phyloP scores from a whole-genome alignment of 768 basidiomycete species.

The Chlorophyllum brunneum region DNA sequence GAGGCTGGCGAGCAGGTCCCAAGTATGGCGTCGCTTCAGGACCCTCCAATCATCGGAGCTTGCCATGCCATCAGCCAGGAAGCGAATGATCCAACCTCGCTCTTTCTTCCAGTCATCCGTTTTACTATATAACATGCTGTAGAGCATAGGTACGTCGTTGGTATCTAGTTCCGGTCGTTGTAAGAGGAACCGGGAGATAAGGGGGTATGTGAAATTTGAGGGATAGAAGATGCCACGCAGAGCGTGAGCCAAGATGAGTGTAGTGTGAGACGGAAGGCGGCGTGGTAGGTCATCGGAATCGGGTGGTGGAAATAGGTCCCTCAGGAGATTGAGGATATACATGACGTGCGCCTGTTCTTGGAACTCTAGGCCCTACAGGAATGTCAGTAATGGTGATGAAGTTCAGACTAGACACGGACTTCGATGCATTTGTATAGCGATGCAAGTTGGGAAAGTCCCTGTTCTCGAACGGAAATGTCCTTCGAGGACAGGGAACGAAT shows the following conservation, averaged over 20 bases:
- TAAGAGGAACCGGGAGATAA: slow-evolving; percentile 82
- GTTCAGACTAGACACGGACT: slow-evolving; percentile 36
- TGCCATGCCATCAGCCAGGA: slow-evolving; percentile 78
- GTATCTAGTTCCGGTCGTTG: slow-evolving; percentile 82
- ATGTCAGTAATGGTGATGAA: background rate
- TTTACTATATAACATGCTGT: slow-evolving; percentile 79
- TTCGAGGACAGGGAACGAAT: slow-evolving; percentile 71
- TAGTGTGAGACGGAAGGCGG: slow-evolving; percentile 73
- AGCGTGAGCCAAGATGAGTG: slow-evolving; percentile 81
- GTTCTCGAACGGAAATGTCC: slow-evolving; percentile 51
- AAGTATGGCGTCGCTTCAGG: slow-evolving; percentile 77
- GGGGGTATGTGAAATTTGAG: slow-evolving; percentile 82
- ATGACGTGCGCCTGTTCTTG: slow-evolving; percentile 75
- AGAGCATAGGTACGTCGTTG: slow-evolving; percentile 87
- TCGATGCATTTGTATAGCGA: slow-evolving; percentile 58
- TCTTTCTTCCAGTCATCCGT: slow-evolving; percentile 84
- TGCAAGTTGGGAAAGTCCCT: slow-evolving; percentile 60
- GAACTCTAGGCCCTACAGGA: slow-evolving; percentile 54
- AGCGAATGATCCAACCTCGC: slow-evolving; percentile 83
- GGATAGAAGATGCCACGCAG: slow-evolving; percentile 83
- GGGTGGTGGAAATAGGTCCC: slow-evolving; percentile 46
- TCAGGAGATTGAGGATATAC: slow-evolving; percentile 65
- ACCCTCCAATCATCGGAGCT: slow-evolving; percentile 78
- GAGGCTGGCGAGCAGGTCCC: slow-evolving; percentile 82
- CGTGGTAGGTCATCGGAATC: slow-evolving; percentile 30